These are phyloP conservation scores for Brassica cretica DNA, from an alignment of 345 rosid species.

Conservation along the genomic window DNA sequence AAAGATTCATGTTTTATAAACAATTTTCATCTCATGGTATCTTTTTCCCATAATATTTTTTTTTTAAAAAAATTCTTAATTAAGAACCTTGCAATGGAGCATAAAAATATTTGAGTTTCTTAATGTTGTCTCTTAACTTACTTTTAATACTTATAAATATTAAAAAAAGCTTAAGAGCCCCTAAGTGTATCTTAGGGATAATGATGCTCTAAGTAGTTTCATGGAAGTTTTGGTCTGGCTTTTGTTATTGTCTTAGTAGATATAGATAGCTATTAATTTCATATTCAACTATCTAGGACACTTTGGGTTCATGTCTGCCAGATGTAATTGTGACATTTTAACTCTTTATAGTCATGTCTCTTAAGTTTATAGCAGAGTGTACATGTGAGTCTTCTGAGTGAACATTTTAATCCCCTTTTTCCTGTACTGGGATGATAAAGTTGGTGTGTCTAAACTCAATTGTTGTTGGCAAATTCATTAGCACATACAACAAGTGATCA, in stretches of 20 bases:
- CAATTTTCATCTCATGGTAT: too few relatives aligned
- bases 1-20: too few relatives aligned
- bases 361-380: background rate
- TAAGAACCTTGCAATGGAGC: too few relatives aligned
- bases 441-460: conserved; percentile 45
- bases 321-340: conserved; percentile 67
- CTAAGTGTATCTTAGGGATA: too few relatives aligned
- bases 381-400: conserved; percentile 22
- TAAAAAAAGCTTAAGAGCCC: too few relatives aligned
- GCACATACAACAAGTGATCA: conserved; percentile 54
- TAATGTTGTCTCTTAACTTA: too few relatives aligned
- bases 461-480: conserved; percentile 66
- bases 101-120: too few relatives aligned
- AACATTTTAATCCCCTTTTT: conserved; percentile 28
- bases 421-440: conserved; percentile 31
- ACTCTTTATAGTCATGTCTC: conserved; percentile 16
- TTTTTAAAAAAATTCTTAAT: too few relatives aligned
- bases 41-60: too few relatives aligned
- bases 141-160: too few relatives aligned
- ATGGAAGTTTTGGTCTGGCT: background rate
- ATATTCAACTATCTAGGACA: conserved; percentile 55
- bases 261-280: too few relatives aligned
- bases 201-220: background rate
- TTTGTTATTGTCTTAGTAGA: background rate
- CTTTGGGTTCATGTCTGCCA: conserved; percentile 78